Evolutionary conservation across 2,329 filamentous ascomycete genomes (phyloP).

Genomic region (Huntiella savannae): DNA sequence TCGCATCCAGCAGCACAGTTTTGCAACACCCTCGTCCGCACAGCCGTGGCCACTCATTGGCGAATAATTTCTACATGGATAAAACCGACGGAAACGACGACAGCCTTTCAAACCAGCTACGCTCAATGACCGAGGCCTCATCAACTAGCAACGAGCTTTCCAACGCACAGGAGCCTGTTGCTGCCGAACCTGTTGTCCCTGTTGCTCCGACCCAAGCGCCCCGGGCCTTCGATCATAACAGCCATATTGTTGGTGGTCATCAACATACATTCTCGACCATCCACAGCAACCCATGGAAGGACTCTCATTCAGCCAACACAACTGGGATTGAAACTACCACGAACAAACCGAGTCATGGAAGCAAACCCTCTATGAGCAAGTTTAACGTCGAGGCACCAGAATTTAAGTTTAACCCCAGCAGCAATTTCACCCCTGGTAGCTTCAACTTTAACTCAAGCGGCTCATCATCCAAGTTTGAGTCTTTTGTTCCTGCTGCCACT

Average conservation of each 20-base stretch:
- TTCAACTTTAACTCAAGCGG: conserved; percentile 25
- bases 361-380: conserved; percentile 54
- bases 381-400: conserved; percentile 80
- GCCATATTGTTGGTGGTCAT: conserved; percentile 25
- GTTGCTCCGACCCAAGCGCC: conserved; percentile 44
- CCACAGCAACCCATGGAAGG: conserved; percentile 44
- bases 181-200: conserved; percentile 47
- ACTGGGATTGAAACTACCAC: conserved; percentile 16
- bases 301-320: conserved; percentile 24
- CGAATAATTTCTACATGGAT: conserved; percentile 43
- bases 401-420: conserved; percentile 55
- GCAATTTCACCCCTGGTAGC: conserved; percentile 26
- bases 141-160: conserved; percentile 25
- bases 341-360: conserved; percentile 37
- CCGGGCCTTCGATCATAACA: conserved; percentile 33
- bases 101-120: conserved; percentile 21
- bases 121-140: conserved; percentile 23
- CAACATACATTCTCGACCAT: conserved; percentile 33
- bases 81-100: conserved; percentile 24
- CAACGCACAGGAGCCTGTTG: conserved; percentile 50
- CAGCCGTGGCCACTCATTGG: conserved; percentile 51
- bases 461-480: conserved; percentile 27
- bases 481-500: conserved; percentile 25
- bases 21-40: conserved; percentile 58
- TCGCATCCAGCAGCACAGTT: conserved; percentile 31